Conservation (phyloP, 225 moss, liverwort and hornwort species). For the Sphagnum tenellum region DNA sequence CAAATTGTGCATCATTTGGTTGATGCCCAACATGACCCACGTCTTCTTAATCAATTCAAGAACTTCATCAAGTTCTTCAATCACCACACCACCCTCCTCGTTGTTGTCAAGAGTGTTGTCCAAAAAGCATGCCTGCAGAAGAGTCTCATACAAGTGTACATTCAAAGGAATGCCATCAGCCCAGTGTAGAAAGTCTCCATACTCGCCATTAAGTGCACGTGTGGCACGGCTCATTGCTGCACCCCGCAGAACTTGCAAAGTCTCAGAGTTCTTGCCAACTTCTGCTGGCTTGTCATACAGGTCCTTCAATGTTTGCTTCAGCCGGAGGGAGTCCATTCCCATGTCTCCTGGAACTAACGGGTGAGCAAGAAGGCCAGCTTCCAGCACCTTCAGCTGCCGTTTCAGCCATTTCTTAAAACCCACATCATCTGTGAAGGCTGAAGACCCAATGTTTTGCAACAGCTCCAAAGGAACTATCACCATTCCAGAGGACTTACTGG, state of each 20-base stretch:
- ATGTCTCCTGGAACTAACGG: conserved; percentile 57
- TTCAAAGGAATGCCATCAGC: conserved; percentile 94
- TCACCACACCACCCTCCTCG: conserved; percentile 33
- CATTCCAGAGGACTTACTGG: conserved; percentile 69
- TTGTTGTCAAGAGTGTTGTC: conserved; percentile 11
- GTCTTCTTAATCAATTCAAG: conserved; percentile 77
- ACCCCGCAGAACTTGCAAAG: conserved; percentile 62
- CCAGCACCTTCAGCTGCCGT: conserved; percentile 71
- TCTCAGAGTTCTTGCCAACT: conserved; percentile 58
- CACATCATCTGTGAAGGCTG: conserved; percentile 45
- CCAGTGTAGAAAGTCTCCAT: conserved; percentile 75
- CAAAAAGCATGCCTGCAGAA: conserved; percentile 52
- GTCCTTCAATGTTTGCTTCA: conserved; percentile 65
- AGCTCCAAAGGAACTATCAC: conserved; percentile 87
- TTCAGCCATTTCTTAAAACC: conserved; percentile 64
- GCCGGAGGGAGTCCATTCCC: conserved; percentile 54
- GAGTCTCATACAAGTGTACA: conserved; percentile 62
- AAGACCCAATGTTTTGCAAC: conserved; percentile 54
- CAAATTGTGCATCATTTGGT: conserved; percentile 62
- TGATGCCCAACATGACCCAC: conserved; percentile 86
- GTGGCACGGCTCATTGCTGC: conserved; percentile 80
- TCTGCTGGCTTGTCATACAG: conserved; percentile 46
- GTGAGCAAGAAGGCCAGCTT: conserved; percentile 76
- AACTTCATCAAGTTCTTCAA: conserved; percentile 63
- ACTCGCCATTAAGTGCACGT: conserved; percentile 65